Base-by-base conservation (phyloP, 257 asterid species). In the Cruciata laevipes region DNA sequence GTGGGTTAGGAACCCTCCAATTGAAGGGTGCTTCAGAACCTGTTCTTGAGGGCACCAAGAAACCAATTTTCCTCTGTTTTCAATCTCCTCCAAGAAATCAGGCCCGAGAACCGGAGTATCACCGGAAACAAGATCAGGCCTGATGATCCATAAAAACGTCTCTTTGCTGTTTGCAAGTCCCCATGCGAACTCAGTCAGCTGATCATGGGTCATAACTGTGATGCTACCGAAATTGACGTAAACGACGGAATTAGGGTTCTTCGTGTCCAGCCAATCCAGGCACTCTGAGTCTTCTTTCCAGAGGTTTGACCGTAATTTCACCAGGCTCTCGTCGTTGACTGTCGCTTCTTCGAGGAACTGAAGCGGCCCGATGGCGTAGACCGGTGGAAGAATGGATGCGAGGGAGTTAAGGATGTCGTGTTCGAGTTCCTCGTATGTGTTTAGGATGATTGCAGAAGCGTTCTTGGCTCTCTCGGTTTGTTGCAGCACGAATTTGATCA, bases 1-100 rank as follows among this genome's bases (percentile, higher is more conserved):
- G 33, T 83, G 93, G 37, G 89, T 85, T 44, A 88, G 32, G 27
- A 88, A 88, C 2, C 90, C 95, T 27, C 87, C 87, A 3, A 88
- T 49, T 0, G 89, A 62, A 0, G 89, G 72, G 59, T 85, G 92
- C 13, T 63, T 30, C 5, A 83, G 84, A n/a, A 87, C 87, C 9
- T 71, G 33, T 63, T 87, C 87, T 73, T 87, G 95, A 3, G 78
- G 67, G 65, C 90, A 87, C 95, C 90, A 87, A 4, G 69, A 63
- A 0, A 77, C 82, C 11, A 79, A 10, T 49, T 78, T 2, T 12
- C 90, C 73, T 47, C 95, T 69, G 16, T 61, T 83, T 31, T 68
- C 71, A 0, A 79, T 79, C 35, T 76, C 81, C 20, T 76, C 80
- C 0, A 77, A 9, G 11, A 84, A 75, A 7, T 77, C 84, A 0